A percentile compares a stretch with the other conserved stretches of the same genome.
These are phyloP conservation scores for Magnolia kwangsiensis DNA, from an alignment of 164 flowering plant genomes.

Conservation along the genomic window DNA sequence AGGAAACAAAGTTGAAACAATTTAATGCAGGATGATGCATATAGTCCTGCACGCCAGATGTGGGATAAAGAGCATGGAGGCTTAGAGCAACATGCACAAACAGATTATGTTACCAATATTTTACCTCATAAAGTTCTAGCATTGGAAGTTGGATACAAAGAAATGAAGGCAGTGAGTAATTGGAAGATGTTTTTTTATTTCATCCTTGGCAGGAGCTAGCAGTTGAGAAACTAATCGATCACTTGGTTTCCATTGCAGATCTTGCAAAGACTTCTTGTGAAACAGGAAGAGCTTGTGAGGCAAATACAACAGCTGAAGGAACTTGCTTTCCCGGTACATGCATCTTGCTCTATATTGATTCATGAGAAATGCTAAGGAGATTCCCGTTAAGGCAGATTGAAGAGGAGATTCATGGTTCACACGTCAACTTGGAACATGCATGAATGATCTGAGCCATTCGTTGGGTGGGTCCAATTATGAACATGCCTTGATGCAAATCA, in stretches of 20 bases:
- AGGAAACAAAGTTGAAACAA: slow-evolving; percentile 5
- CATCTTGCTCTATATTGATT: not conserved
- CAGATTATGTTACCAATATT: slow-evolving; percentile 8
- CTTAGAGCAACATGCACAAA: slow-evolving; percentile 8
- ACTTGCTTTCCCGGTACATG: slow-evolving; percentile 13
- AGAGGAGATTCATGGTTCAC: not conserved
- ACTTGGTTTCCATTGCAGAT: slow-evolving; percentile 22
- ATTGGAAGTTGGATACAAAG: slow-evolving; percentile 36
- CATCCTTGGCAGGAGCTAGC: not conserved
- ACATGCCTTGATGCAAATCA: not conserved
- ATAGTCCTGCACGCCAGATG: not conserved
- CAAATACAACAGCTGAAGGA: slow-evolving; percentile 34
- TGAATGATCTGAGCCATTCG: too few species aligned
- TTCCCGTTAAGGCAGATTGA: not conserved
- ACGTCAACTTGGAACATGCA: too few species aligned
- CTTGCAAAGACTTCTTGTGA: slow-evolving; percentile 19
- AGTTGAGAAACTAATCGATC: slow-evolving; percentile 1
- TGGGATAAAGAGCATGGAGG: slow-evolving; percentile 1
- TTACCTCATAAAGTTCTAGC: slow-evolving; percentile 27
- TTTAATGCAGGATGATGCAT: slow-evolving; percentile 25
- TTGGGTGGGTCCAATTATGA: not conserved
- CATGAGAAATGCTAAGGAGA: not conserved
- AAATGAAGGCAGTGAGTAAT: slow-evolving; percentile 37
- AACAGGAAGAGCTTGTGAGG: slow-evolving; percentile 28
- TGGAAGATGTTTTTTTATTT: slow-evolving; percentile 8